phyloP scores from a whole-genome alignment of 371 early-diverging fungal species.

The Saksenaea oblongispora region DNA sequence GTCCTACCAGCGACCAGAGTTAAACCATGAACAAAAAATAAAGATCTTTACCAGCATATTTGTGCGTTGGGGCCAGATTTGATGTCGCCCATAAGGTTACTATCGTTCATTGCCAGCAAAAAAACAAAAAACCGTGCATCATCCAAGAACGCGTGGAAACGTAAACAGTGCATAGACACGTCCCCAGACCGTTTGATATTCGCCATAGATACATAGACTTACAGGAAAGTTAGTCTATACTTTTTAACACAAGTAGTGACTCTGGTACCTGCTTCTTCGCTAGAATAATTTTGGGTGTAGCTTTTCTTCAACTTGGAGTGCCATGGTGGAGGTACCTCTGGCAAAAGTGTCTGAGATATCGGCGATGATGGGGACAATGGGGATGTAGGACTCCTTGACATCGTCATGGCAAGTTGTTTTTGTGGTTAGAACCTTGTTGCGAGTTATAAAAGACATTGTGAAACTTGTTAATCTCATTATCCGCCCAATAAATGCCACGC shows the following conservation, averaged over 20 bases:
- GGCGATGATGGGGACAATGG: slow-evolving; percentile 17
- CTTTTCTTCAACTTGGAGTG: slow-evolving; percentile 19
- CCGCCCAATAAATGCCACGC: too few relatives aligned
- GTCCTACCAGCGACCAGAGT: slow-evolving; percentile 38
- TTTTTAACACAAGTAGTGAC: not conserved
- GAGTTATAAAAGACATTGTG: too few relatives aligned
- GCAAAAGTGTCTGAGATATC: slow-evolving; percentile 15
- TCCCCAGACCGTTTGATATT: slow-evolving; percentile 51
- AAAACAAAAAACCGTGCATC: slow-evolving; percentile 57
- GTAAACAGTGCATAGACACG: slow-evolving; percentile 50
- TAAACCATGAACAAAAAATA: not conserved
- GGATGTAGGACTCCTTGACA: slow-evolving; percentile 1
- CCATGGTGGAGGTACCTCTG: slow-evolving; percentile 24
- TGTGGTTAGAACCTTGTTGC: not conserved
- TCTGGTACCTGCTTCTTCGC: slow-evolving; percentile 16
- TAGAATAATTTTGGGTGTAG: slow-evolving; percentile 16
- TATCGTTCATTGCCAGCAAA: slow-evolving; percentile 61
- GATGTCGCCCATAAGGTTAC: slow-evolving; percentile 60
- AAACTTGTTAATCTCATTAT: too few relatives aligned
- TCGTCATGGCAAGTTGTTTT: not conserved
- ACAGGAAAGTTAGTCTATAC: too few relatives aligned
- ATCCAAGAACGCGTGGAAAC: slow-evolving; percentile 56
- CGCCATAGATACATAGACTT: slow-evolving; percentile 50
- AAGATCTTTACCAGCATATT: slow-evolving; percentile 50
- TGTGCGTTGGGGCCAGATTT: slow-evolving; percentile 59